These are phyloP conservation scores for Prunus armeniaca DNA, from an alignment of 306 rosid genomes.

Conservation along the genomic window DNA sequence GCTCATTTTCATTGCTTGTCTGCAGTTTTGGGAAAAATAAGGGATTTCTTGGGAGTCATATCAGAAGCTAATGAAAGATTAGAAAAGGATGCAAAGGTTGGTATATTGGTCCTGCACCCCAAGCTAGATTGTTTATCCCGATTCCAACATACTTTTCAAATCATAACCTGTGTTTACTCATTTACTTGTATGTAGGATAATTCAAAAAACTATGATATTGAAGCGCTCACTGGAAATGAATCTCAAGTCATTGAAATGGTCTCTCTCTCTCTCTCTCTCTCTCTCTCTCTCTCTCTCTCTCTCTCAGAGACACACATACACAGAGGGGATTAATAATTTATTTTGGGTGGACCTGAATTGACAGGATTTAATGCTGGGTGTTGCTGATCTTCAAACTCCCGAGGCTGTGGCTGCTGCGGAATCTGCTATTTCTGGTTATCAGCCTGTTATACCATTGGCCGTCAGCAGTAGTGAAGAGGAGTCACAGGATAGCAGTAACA, in stretches of 20 bases:
- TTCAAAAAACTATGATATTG: constrained; percentile 61
- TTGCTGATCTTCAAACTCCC: constrained; percentile 81
- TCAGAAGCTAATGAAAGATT: constrained; percentile 72
- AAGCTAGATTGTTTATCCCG: neutral
- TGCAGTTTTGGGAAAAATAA: constrained; percentile 49
- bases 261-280: constrained; percentile 5
- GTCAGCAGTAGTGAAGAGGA: constrained; percentile 43
- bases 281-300: neutral
- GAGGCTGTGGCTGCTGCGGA: constrained; percentile 96
- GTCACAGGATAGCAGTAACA: constrained; percentile 46
- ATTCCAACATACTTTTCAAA: neutral
- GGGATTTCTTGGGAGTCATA: constrained; percentile 63
- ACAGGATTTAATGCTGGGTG: constrained; percentile 86
- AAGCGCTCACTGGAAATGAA: constrained; percentile 72
- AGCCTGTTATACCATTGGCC: constrained; percentile 46
- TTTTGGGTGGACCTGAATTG: constrained; percentile 4
- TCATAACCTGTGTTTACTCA: neutral
- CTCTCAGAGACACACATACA: neutral
- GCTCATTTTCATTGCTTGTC: constrained; percentile 10
- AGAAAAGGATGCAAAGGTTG: constrained; percentile 67
- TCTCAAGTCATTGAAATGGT: constrained; percentile 76
- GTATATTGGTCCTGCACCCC: constrained; percentile 17
- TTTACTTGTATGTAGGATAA: constrained; percentile 42
- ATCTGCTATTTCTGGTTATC: constrained; percentile 58
- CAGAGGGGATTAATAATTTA: neutral